Base-by-base conservation (phyloP, 805 yeast genomes). In the Candida fluviatilis region DNA sequence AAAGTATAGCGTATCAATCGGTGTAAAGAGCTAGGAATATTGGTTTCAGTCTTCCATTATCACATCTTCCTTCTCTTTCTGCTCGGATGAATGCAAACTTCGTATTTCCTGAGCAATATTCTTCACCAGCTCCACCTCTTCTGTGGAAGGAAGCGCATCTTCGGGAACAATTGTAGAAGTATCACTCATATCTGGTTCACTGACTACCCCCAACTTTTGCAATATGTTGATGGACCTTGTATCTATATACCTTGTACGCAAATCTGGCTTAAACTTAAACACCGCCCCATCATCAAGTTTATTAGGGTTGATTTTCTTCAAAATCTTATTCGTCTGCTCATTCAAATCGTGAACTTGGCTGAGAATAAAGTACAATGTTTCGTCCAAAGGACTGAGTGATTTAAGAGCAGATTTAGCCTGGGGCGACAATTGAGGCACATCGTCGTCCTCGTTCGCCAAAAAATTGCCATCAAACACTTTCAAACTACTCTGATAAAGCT, bases 301-400 rank as follows among this genome's bases (percentile, higher is more conserved):
- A n/a, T n/a, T n/a, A 8, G 45, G 43, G 12, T 51, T 46, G 14
- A 65, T 37, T 54, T 57, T 57, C 21, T 37, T 37, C 29, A 56
- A 51, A 10, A 68, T 47, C 11, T 37, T 42, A n/a, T 48, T 53
- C 1, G 59, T 52, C 37, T 63, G 62, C 5, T 37, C 45, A 4
- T 65, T 52, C 40, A 67, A 56, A n/a, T 54, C 67, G 24, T 63
- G 60, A 5, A 68, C 69, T 46, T 75, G 76, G 15, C 60, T 57
- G 6, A 73, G 47, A 26, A 75, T 45, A 43, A 70, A 75, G 47
- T 64, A 62, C 10, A 75, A 49, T 5, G 72, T 68, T 39, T 75
- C 79, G 38, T 69, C 69, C 13, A 75, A 44, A 3, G 80, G 79
- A 11, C 68, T 57, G 17, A 74, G 50, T 5, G 63, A 47, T 34